Percentiles rank a stretch among this genome's conserved stretches.
Evolutionary conservation across 2,329 filamentous ascomycete genomes (phyloP).

Genomic region (Orbilia ellipsospora): DNA sequence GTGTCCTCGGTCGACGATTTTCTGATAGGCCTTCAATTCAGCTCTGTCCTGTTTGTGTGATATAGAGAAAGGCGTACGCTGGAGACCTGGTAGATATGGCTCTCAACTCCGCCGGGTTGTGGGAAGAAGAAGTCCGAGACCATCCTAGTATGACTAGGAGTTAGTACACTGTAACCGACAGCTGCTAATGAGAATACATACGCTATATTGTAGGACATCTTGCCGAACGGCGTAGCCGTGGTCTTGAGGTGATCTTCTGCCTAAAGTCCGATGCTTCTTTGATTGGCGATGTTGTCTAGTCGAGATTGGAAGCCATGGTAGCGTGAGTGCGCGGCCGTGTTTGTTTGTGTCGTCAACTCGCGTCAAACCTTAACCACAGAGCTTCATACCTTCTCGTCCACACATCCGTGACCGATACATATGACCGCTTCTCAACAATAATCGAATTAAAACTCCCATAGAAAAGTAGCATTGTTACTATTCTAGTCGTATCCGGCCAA

Average conservation of each 20-base stretch:
- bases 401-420: no score
- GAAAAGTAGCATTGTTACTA: no score
- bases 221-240: conserved; percentile 20
- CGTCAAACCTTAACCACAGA: no score
- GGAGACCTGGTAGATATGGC: conserved; percentile 97
- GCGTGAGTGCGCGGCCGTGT: neutral
- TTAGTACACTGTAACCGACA: conserved; percentile 29
- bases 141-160: conserved; percentile 70
- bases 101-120: conserved; percentile 94
- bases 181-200: conserved; percentile 63
- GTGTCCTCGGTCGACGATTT: conserved; percentile 96
- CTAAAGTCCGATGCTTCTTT: neutral
- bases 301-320: neutral
- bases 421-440: no score
- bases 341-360: no score
- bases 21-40: conserved; percentile 65
- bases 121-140: conserved; percentile 99
- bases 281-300: neutral
- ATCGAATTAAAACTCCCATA: no score
- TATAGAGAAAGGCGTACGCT: conserved; percentile 66
- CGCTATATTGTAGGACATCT: conserved; percentile 78
- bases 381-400: no score
- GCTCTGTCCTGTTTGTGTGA: neutral
- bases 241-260: conserved; percentile 35
- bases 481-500: no score